A percentile compares a stretch with the other conserved stretches of the same genome.
These are phyloP conservation scores for Alternaria sp. DNA, from an alignment of 2,329 filamentous ascomycete species.

Conservation along the genomic window DNA sequence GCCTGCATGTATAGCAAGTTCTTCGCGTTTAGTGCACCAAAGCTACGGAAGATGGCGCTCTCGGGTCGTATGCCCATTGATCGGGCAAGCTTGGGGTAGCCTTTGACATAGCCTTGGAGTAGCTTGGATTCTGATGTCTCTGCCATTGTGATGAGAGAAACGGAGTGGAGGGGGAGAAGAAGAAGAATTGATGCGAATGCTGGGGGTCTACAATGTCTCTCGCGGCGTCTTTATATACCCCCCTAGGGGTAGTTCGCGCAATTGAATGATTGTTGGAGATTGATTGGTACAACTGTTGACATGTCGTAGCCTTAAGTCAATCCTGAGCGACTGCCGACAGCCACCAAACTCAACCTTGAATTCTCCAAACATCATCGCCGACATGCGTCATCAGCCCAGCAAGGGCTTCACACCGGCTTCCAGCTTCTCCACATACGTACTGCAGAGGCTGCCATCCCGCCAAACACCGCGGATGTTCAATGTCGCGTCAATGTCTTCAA, in stretches of 20 bases:
- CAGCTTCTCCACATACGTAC: constrained; percentile 28
- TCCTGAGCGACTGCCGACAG: background rate
- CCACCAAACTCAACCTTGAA: background rate
- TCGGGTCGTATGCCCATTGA: background rate
- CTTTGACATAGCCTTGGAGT: constrained; percentile 11
- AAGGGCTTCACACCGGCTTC: background rate
- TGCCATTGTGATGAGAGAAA: background rate
- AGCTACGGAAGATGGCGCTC: background rate
- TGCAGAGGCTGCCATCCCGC: constrained; percentile 47
- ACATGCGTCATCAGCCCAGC: background rate
- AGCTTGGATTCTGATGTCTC: constrained; percentile 36
- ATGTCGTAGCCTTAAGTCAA: background rate
- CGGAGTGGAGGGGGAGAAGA: background rate
- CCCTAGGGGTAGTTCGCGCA: background rate
- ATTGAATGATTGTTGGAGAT: background rate
- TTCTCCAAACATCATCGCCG: background rate
- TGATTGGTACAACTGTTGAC: no score
- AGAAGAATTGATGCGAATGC: background rate
- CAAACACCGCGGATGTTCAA: constrained; percentile 53
- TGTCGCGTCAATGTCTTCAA: constrained; percentile 50
- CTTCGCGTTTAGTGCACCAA: background rate
- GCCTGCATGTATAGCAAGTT: background rate
- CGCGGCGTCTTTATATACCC: background rate
- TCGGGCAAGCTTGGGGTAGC: background rate
- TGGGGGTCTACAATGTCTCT: background rate